Percentiles rank a stretch among this genome's conserved stretches.
phyloP scores from a whole-genome alignment of 441 rosid genomes.

The Brassica balearica region DNA sequence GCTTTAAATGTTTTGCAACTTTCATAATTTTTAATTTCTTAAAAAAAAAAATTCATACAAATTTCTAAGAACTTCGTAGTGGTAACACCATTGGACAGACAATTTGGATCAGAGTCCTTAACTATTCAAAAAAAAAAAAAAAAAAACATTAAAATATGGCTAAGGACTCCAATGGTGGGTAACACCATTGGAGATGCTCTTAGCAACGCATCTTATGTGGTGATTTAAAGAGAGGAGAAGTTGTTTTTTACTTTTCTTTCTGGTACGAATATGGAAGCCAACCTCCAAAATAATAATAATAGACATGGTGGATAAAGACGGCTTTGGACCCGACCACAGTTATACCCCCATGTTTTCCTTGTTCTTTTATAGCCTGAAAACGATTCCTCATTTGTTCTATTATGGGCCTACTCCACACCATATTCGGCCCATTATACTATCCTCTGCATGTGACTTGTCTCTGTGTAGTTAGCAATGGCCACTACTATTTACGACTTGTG shows the following conservation, averaged over 20 bases:
- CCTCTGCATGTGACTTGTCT: constrained; percentile 39
- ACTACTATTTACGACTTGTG: neutral
- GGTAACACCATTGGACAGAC: too few relatives aligned
- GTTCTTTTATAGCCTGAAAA: constrained; percentile 23
- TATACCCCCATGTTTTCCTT: constrained; percentile 11
- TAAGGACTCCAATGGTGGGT: too few relatives aligned
- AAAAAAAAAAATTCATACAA: too few relatives aligned
- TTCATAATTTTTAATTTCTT: too few relatives aligned
- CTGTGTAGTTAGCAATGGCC: constrained; percentile 24
- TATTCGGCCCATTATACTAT: constrained; percentile 32
- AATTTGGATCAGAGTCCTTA: too few relatives aligned
- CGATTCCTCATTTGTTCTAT: constrained; percentile 31
- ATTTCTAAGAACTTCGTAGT: too few relatives aligned
- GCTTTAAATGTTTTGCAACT: too few relatives aligned
- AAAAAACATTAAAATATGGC: too few relatives aligned
- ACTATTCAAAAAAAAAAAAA: too few relatives aligned
- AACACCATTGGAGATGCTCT: too few relatives aligned
- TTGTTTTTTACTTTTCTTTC: neutral
- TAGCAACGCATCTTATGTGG: neutral
- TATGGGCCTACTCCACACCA: constrained; percentile 36
- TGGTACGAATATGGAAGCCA: neutral
- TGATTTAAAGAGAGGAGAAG: neutral
- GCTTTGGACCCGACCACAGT: constrained; percentile 10
- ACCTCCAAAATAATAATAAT: neutral
- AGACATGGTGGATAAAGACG: neutral